phyloP scores from a whole-genome alignment of 2,329 filamentous ascomycete species.

The Apiospora saccharicola region DNA sequence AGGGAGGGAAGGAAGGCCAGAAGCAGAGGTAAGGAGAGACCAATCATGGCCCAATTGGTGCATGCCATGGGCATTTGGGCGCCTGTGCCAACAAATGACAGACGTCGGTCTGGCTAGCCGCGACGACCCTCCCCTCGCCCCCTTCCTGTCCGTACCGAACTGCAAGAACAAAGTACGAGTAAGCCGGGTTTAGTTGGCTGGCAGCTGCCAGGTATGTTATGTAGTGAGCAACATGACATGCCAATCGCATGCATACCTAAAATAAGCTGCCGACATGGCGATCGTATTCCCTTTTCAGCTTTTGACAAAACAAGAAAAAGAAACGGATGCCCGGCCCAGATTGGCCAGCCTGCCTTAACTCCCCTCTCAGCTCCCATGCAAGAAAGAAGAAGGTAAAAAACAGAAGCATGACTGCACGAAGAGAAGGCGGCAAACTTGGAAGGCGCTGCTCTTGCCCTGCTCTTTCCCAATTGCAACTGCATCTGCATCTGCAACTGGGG shows the following conservation, averaged over 20 bases:
- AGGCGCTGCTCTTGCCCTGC: background rate
- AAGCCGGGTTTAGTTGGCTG: background rate
- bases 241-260: background rate
- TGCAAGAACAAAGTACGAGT: background rate
- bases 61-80: background rate
- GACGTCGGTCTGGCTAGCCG: background rate
- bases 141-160: background rate
- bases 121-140: background rate
- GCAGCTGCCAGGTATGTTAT: background rate
- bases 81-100: slow-evolving; percentile 4
- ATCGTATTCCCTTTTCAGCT: background rate
- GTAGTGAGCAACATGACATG: background rate
- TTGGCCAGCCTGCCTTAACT: background rate
- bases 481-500: background rate
- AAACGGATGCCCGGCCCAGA: background rate
- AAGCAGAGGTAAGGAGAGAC: background rate
- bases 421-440: background rate
- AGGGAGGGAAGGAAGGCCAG: background rate
- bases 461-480: too few species aligned
- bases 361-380: background rate
- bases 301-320: background rate
- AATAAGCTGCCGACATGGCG: background rate
- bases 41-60: background rate
- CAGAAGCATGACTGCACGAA: background rate
- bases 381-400: background rate